Evolutionary conservation across 306 rosid species (phyloP), one percentile per base, ranked within the genome.

Genomic region (Castanospermum australe): DNA sequence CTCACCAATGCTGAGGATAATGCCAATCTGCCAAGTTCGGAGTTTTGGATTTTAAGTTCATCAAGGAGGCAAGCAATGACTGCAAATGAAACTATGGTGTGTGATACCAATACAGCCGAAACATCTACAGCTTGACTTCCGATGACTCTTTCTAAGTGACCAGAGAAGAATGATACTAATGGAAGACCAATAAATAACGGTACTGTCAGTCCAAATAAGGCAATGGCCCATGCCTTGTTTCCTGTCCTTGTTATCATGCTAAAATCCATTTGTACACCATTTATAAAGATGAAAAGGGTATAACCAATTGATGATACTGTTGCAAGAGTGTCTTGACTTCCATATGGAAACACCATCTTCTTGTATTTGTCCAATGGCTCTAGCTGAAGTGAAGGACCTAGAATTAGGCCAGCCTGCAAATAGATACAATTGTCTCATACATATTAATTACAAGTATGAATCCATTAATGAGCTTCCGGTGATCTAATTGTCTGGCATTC

Each of bases 191-290:
- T 0, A 0, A 55, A 0, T 1, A 83, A 4, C 0, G 92, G 92
- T 0, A 25, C 12, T 0, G 48, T 2, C 4, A 84, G 4, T 17
- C 90, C 73, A 0, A 11, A 5, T 4, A 84, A 9, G 10, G 86
- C 91, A 4, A 80, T 78, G 11, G 74, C 3, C 71, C 87, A 36
- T 0, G 91, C 66, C 42, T 73, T 92, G 45, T 42, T 80, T 47
- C 94, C 96, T 15, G 85, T 79, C 38, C 78, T 88, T 1, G 60
- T 22, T 36, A 86, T 70, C 89, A 87, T 28, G 41, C 83, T 77
- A 8, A 78, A 39, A 39, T 94, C 93, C 92, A 90, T 90, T 60
- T 90, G 89, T 1, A 85, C 96, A 3, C 87, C 91, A 2, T 71
- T 65, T 15, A 81, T 50, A 36, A 94, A 92, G 62, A 84, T 3